Evolutionary conservation across 2,329 filamentous ascomycete genomes (phyloP), one percentile per base, ranked within the genome.

Genomic region (Apiospora aurea): DNA sequence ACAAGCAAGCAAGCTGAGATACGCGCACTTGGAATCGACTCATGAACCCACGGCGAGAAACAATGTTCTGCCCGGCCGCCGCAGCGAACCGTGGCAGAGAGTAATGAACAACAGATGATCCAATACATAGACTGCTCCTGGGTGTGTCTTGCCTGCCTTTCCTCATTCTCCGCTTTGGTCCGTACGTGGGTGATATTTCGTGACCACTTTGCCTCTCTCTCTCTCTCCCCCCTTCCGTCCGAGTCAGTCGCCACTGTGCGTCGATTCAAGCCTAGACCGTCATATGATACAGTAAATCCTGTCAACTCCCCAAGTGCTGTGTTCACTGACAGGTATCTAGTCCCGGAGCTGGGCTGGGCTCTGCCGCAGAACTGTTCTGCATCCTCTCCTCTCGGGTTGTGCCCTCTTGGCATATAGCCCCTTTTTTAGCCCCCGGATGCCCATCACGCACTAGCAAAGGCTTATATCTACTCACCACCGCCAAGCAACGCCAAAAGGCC

Each of bases 211-310:
- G 2, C 18, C 29, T 38, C n/a, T n/a, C n/a, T n/a, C n/a, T n/a
- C n/a, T n/a, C n/a, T n/a, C n/a, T n/a, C n/a, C n/a, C n/a, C 34
- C 26, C 26, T 3, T 29, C 26, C 34, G 7, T 21, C 29, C 29
- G 53, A 64, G 57, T 41, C 57, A 64, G 34, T 64, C 21, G 18
- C 34, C 57, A 41, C n/a, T n/a, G 10, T 21, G 26, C 8, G n/a
- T 38, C 57, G 57, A 64, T 38, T 64, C 57, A 41, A 64, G 21
- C n/a, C 57, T 64, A n/a, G 57, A 38, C 18, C 5, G 34, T 64
- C 57, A 41, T 18, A 41, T 41, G 21, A 64, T 41, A 10, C n/a
- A 51, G 49, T 26, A 51, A 3, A 38, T 29, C n/a, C 10, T 51
- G n/a, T 14, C 34, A 5, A 41, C 41, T 2, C 57, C 29, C 29